Evolutionary conservation across 176 grass and related monocot species (phyloP), one percentile per base, ranked within the genome.

Genomic region (Musa troglodytarum): DNA sequence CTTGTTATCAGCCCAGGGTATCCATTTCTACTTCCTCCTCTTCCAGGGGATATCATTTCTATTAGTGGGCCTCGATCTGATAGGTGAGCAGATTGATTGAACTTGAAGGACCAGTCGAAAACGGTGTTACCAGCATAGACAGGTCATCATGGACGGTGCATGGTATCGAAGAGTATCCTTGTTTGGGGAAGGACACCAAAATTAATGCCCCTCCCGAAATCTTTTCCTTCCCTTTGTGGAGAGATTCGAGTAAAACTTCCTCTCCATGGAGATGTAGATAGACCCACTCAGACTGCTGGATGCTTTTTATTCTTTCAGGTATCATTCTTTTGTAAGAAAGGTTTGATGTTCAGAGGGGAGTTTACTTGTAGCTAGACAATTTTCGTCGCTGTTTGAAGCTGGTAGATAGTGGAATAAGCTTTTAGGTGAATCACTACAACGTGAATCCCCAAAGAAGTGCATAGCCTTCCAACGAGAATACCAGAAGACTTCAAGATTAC

Each of bases 1-100:
- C 81, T 77, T 99, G 86, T 83, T 99, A 1, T 89, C 90, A 0
- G 92, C 92, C 61, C 96, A 99, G 82, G 96, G 96, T 12, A 99
- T 99, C 71, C 96, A 99, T 82, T 99, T 99, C 83, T 99, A 99
- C 83, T 99, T 99, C 81, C 86, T 99, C 71, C 81, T 99, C 76
- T 99, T 99, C 72, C 96, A 99, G 77, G 96, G 96, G 54, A 86
- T 99, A 52, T 92, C 96, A 74, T 99, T 99, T 80, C 83, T 94
- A 76, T 78, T 99, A 66, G 96, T 95, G 51, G 96, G 96, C 26
- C 90, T 99, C 53, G 96, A 99, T 83, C 87, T 99, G 81, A 95
- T 99, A 63, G 96, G 96, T 22, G 91, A 99, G 86, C 96, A 99
- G 86, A 79, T 99, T 61, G 85, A 88, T 68, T 95, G 83, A 83